Base-by-base conservation (phyloP, 495 filamentous ascomycete species). In the Aspergillus saccharolyticus region DNA sequence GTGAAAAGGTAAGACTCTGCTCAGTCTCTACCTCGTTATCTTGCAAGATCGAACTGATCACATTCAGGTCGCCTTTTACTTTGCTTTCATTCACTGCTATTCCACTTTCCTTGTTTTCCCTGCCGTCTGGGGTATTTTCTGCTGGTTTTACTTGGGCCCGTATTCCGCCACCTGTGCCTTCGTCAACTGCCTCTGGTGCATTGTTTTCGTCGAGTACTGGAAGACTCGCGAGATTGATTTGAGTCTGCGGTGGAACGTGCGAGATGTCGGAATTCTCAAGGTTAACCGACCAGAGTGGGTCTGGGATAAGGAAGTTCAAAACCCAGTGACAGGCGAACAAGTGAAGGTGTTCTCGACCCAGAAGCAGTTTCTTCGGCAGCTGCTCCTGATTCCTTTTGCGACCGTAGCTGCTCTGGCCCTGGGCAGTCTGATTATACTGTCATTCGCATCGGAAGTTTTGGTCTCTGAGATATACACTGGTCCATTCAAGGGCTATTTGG, bases 171-270 rank as follows among this genome's bases (percentile, higher is more conserved):
- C 88, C 39, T 96, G 94, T 62, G 91, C 86, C 8, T 61, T 89
- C 10, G 76, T 86, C 20, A 91, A 87, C 61, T 85, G 84, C 25
- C 70, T 96, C 18, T 96, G 91, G 91, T 87, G 85, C 43, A 83
- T 95, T 7, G 75, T 91, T 16, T 97, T 98, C 63, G 87, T 96
- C 21, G 94, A 98, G 71, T 96, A 88, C 68, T 98, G 94, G 94
- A 96, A 94, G 75, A 86, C 89, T 55, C 91, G 94, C 69, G 91
- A 98, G 71, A 76, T 85, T 2, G 94, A 98, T 68, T 77, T 98
- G 4, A 87, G 86, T n/a, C 80, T 96, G 22, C 85, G 90, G 50
- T 98, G 94, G 94, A 88, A 87, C 3, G 92, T 96, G 19, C 84
- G 86, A 28, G 88, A 88, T 10, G 91, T 96, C 16, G 89, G 88